A percentile compares a stretch with the other conserved stretches of the same genome.
Evolutionary conservation across 345 rosid genomes (phyloP).

Genomic region (Raphanus raphanistrum): DNA sequence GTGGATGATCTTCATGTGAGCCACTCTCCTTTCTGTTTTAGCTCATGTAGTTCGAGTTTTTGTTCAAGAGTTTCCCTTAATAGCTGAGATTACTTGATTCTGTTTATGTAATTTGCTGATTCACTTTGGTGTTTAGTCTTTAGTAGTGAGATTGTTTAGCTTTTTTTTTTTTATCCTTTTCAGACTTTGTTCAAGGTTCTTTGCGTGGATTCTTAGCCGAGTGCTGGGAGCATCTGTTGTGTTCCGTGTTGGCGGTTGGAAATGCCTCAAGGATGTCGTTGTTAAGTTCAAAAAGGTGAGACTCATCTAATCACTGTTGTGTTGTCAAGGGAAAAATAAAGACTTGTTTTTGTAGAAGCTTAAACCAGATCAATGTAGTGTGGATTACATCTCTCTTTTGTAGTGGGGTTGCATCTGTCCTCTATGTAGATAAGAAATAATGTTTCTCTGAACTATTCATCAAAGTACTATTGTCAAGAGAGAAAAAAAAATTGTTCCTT

Average conservation of each 20-base stretch:
- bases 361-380: background rate
- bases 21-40: background rate
- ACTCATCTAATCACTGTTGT: background rate
- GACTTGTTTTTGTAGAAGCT: background rate
- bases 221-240: constrained; percentile 71
- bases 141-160: background rate
- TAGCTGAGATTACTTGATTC: background rate
- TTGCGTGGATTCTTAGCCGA: constrained; percentile 82
- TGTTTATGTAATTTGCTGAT: background rate
- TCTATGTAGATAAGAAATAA: background rate
- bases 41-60: background rate
- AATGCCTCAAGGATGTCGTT: constrained; percentile 74
- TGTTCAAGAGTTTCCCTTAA: background rate
- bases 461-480: background rate
- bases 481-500: background rate
- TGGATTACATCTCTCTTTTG: background rate
- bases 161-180: background rate
- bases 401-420: background rate
- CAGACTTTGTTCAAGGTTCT: constrained; percentile 52
- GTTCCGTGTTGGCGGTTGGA: constrained; percentile 93
- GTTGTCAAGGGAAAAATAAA: too few relatives aligned
- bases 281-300: constrained; percentile 87
- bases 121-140: background rate
- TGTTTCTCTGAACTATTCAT: background rate
- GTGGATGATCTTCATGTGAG: constrained; percentile 91